phyloP scores from a whole-genome alignment of 768 basidiomycete species.

The Jaapia argillacea region DNA sequence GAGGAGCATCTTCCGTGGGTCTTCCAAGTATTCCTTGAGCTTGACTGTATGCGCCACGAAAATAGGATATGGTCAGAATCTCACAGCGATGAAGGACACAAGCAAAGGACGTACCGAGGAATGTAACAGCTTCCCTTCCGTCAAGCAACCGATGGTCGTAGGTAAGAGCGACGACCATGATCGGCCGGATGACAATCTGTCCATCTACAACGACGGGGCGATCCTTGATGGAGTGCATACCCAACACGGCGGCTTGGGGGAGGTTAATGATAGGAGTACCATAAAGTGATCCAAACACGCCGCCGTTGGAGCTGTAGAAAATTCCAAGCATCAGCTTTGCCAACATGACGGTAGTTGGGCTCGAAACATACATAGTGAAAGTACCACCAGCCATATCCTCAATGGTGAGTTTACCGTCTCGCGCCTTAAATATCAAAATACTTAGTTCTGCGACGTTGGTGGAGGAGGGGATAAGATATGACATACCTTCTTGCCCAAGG shows the following conservation, averaged over 20 bases:
- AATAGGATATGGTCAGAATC: slow-evolving; percentile 3
- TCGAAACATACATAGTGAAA: slow-evolving; percentile 82
- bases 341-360: not conserved
- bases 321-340: slow-evolving; percentile 3
- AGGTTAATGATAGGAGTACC: slow-evolving; percentile 99
- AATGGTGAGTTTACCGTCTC: slow-evolving; percentile 87
- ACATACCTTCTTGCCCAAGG: slow-evolving; percentile 77
- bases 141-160: slow-evolving; percentile 96
- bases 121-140: slow-evolving; percentile 92
- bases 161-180: slow-evolving; percentile 91
- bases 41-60: slow-evolving; percentile 21
- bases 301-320: slow-evolving; percentile 80
- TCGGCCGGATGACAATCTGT: slow-evolving; percentile 92
- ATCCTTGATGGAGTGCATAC: slow-evolving; percentile 95
- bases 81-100: slow-evolving; percentile 2
- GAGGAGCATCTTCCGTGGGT: slow-evolving; percentile 35
- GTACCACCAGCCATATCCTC: slow-evolving; percentile 98
- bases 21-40: slow-evolving; percentile 46
- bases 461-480: not conserved
- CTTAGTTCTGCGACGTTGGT: not conserved
- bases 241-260: slow-evolving; percentile 88
- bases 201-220: slow-evolving; percentile 85
- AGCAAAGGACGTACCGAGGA: slow-evolving; percentile 66
- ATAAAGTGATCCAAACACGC: slow-evolving; percentile 94
- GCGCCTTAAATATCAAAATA: slow-evolving; percentile 40